Percentiles rank a stretch among this genome's conserved stretches.
These are phyloP conservation scores for Zygosaccharomyces sapae DNA, from an alignment of 1,139 yeast genomes.

Conservation along the genomic window DNA sequence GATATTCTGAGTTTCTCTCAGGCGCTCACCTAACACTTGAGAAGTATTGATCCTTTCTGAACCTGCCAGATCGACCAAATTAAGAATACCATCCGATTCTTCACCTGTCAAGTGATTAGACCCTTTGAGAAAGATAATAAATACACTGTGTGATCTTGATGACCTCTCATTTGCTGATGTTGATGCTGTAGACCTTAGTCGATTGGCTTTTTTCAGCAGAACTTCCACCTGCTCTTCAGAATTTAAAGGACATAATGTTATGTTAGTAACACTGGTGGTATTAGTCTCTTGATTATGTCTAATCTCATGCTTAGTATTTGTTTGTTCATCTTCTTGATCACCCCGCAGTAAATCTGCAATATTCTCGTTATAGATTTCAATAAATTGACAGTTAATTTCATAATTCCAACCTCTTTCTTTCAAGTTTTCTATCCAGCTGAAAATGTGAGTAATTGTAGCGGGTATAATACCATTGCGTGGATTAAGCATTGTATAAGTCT, in stretches of 20 bases:
- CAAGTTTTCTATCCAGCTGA: conserved; percentile 51
- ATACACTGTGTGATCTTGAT: conserved; percentile 68
- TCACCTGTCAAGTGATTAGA: conserved; percentile 49
- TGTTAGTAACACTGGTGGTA: conserved; percentile 58
- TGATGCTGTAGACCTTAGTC: conserved; percentile 72
- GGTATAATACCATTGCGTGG: conserved; percentile 78
- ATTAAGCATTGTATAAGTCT: conserved; percentile 85
- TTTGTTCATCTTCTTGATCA: conserved; percentile 27
- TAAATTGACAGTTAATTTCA: conserved; percentile 65
- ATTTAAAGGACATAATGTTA: conserved; percentile 48
- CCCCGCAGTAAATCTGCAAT: conserved; percentile 61
- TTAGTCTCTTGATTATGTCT: conserved; percentile 58
- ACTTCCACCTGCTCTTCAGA: conserved; percentile 49
- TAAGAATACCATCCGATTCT: conserved; percentile 56
- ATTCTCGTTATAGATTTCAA: conserved; percentile 85
- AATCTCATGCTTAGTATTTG: conserved; percentile 55
- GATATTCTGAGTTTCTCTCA: conserved; percentile 84
- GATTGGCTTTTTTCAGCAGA: conserved; percentile 52
- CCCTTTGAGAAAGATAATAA: conserved; percentile 61
- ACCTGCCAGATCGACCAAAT: conserved; percentile 81
- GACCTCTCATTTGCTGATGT: conserved; percentile 81
- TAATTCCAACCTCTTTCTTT: conserved; percentile 63
- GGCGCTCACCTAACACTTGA: conserved; percentile 72
- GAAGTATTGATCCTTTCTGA: conserved; percentile 79
- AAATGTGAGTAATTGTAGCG: conserved; percentile 67